Percentiles rank a stretch among this genome's conserved stretches.
Conservation (phyloP, 2,329 filamentous ascomycete genomes). For the Aspergillus fumigatiaffinis region DNA sequence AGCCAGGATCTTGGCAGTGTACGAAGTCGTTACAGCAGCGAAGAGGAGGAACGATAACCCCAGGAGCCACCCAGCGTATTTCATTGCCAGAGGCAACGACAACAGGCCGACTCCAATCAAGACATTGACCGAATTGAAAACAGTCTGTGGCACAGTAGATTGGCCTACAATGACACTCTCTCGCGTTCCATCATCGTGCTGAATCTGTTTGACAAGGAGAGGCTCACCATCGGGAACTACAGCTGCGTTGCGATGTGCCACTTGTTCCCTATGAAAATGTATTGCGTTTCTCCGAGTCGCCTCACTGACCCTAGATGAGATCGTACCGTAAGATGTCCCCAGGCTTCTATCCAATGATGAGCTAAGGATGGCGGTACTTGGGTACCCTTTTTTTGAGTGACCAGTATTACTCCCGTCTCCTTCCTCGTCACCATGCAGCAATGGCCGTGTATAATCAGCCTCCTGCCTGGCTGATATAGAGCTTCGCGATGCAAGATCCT, state of each 20-base stretch:
- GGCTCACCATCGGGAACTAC: conserved; percentile 63
- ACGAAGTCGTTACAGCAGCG: conserved; percentile 71
- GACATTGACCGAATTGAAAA: conserved; percentile 95
- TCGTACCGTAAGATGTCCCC: conserved; percentile 58
- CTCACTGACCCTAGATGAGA: conserved; percentile 55
- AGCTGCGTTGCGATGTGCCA: conserved; percentile 40
- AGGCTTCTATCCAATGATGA: conserved; percentile 71
- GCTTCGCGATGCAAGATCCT: conserved; percentile 17
- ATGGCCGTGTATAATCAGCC: conserved; percentile 24
- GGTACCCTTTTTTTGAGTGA: conserved; percentile 15
- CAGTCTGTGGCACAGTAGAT: conserved; percentile 90
- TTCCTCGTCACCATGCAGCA: conserved; percentile 29
- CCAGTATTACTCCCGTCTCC: conserved; percentile 18
- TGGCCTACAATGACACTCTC: conserved; percentile 83
- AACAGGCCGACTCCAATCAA: conserved; percentile 86
- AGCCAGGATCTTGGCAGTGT: conserved; percentile 79
- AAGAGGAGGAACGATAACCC: conserved; percentile 71
- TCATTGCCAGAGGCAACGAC: conserved; percentile 81
- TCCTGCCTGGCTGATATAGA: conserved; percentile 24
- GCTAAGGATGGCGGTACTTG: conserved; percentile 17
- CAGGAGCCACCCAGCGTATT: conserved; percentile 82
- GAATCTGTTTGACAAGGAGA: conserved; percentile 81
- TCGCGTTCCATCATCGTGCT: conserved; percentile 77
- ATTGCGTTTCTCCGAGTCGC: conserved; percentile 55
- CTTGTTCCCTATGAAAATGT: conserved; percentile 50